Conservation (phyloP, 106 monocot genomes). For the Dendrobium officinale region DNA sequence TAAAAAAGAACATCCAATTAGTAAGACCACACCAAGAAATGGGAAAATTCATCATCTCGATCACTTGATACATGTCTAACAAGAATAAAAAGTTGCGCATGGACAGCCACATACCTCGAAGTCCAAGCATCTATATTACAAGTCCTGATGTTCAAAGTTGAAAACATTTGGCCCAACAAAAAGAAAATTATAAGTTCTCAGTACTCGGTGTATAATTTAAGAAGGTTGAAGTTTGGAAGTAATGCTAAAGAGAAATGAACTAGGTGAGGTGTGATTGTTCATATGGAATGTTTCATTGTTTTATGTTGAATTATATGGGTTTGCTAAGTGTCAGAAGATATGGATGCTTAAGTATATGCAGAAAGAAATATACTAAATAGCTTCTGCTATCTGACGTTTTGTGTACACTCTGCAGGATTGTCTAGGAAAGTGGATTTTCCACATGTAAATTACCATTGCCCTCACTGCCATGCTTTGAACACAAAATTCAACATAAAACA, state of each 20-base stretch:
- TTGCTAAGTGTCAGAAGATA: no score
- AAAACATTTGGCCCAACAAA: neutral
- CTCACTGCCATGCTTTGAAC: conserved; percentile 79
- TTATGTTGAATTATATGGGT: no score
- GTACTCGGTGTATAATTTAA: neutral
- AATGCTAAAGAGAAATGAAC: neutral
- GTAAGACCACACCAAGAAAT: no score
- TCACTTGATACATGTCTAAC: neutral
- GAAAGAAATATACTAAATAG: no score
- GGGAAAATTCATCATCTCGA: neutral
- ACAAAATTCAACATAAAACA: conserved; percentile 7
- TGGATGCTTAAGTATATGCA: no score
- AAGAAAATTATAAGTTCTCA: neutral
- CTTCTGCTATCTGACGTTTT: no score
- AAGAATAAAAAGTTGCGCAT: neutral
- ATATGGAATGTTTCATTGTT: no score
- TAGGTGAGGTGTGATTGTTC: no score
- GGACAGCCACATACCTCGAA: neutral
- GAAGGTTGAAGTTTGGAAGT: neutral
- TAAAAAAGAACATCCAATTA: no score
- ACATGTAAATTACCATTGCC: conserved; percentile 77
- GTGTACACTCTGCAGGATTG: conserved; percentile 38
- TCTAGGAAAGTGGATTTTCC: conserved; percentile 86
- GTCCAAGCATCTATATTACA: neutral
- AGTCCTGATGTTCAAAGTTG: neutral